A percentile compares a stretch with the other conserved stretches of the same genome.
Evolutionary conservation across 2,329 filamentous ascomycete genomes (phyloP).

Genomic region (Periconia digitata): DNA sequence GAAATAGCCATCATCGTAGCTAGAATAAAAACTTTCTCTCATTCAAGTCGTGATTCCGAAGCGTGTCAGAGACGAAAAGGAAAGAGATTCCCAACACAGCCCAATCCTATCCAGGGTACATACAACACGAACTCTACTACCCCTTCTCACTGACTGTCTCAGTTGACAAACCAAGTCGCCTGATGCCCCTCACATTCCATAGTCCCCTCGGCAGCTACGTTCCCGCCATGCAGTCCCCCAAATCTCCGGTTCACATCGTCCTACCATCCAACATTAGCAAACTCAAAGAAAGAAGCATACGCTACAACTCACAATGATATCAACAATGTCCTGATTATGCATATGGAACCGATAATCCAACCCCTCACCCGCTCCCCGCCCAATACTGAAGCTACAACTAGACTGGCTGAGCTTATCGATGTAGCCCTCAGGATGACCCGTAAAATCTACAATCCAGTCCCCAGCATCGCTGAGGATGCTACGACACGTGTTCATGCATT

Average conservation of each 20-base stretch:
- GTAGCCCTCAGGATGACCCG: constrained; percentile 18
- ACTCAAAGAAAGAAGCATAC: neutral
- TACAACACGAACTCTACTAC: too few relatives aligned
- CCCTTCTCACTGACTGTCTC: too few relatives aligned
- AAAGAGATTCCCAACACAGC: too few relatives aligned
- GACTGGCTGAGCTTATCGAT: constrained; percentile 13
- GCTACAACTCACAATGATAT: constrained; percentile 13
- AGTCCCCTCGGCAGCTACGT: constrained; percentile 20
- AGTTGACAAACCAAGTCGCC: constrained; percentile 20
- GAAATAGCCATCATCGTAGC: too few relatives aligned
- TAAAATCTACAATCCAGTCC: constrained; percentile 21
- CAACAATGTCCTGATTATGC: constrained; percentile 26
- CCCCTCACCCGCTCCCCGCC: constrained; percentile 13
- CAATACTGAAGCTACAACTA: constrained; percentile 20
- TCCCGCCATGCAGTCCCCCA: constrained; percentile 16
- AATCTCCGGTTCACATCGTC: constrained; percentile 22
- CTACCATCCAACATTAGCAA: neutral
- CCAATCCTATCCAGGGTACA: neutral
- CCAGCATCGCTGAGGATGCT: constrained; percentile 19
- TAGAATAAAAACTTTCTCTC: too few relatives aligned
- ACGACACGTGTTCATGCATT: constrained; percentile 19
- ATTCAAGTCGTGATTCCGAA: too few relatives aligned
- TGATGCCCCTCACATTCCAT: constrained; percentile 18
- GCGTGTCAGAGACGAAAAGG: too few relatives aligned
- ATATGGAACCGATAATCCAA: constrained; percentile 18